Percentiles rank a stretch among this genome's conserved stretches.
These are phyloP conservation scores for Teratosphaeria gauchensis DNA, from an alignment of 2,329 filamentous ascomycete species.

Conservation along the genomic window DNA sequence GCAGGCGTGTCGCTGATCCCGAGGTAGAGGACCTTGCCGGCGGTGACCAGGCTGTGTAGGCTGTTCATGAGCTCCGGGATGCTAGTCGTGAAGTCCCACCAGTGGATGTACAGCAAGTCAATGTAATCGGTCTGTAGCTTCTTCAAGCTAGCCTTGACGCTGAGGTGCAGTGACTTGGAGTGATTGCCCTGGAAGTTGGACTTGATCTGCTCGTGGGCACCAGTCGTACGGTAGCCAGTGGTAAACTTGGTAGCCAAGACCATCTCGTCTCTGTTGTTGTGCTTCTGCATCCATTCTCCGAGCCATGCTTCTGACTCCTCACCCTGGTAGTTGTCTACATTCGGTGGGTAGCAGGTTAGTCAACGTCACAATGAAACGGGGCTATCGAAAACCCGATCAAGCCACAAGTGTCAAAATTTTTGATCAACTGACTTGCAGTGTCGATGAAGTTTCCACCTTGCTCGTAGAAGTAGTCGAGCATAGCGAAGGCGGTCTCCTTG, in stretches of 20 bases:
- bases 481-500: constrained; percentile 20
- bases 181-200: constrained; percentile 51
- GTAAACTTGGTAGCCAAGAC: constrained; percentile 55
- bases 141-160: constrained; percentile 22
- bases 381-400: too few relatives aligned
- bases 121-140: constrained; percentile 60
- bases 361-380: too few relatives aligned
- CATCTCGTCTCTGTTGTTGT: constrained; percentile 51
- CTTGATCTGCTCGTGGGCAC: constrained; percentile 2
- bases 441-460: constrained; percentile 27
- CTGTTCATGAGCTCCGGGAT: constrained; percentile 61
- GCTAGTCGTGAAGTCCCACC: constrained; percentile 57
- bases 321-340: constrained; percentile 25
- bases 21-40: constrained; percentile 58
- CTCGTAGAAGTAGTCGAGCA: constrained; percentile 23
- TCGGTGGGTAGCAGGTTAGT: too few relatives aligned
- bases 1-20: constrained; percentile 61
- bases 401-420: neutral
- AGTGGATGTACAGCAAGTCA: constrained; percentile 37
- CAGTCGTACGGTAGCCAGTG: constrained; percentile 41
- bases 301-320: constrained; percentile 27
- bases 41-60: constrained; percentile 49
- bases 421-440: constrained; percentile 5
- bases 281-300: constrained; percentile 22
- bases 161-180: constrained; percentile 51